Conservation (phyloP, 345 rosid species). For the Hibiscus syriacus region DNA sequence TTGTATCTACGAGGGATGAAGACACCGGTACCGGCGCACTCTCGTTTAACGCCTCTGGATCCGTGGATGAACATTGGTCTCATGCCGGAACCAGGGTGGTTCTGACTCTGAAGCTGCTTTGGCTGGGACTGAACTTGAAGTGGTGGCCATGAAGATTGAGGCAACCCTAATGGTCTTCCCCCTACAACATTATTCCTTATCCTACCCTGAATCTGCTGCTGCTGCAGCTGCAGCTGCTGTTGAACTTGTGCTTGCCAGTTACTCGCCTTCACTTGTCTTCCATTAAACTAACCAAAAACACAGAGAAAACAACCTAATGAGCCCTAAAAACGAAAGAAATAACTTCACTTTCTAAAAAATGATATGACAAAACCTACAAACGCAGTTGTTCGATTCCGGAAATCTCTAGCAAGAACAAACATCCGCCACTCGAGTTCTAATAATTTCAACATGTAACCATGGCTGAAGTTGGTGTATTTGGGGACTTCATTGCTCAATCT, state of each 20-base stretch:
- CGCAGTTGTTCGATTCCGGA: too few species aligned
- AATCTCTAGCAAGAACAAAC: too few species aligned
- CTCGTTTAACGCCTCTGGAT: slow-evolving; percentile 27
- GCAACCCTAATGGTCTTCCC: slow-evolving; percentile 10
- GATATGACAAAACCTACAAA: too few species aligned
- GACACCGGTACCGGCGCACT: slow-evolving; percentile 75
- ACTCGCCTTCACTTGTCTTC: slow-evolving; percentile 11
- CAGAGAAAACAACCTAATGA: background rate
- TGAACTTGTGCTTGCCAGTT: slow-evolving; percentile 15
- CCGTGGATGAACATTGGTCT: slow-evolving; percentile 27
- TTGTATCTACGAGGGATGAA: slow-evolving; percentile 60
- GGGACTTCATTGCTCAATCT: slow-evolving; percentile 24
- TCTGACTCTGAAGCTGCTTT: slow-evolving; percentile 12
- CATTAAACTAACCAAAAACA: background rate
- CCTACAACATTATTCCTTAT: slow-evolving; percentile 7
- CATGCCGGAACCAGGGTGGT: slow-evolving; percentile 6
- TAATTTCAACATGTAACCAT: background rate
- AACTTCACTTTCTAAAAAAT: too few species aligned
- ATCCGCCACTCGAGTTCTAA: too few species aligned
- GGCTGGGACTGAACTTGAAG: slow-evolving; percentile 11
- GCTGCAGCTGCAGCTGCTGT: too few species aligned
- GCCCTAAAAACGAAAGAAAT: background rate
- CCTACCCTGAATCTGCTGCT: slow-evolving; percentile 21
- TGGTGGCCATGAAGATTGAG: slow-evolving; percentile 36
- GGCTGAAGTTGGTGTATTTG: slow-evolving; percentile 4